Evolutionary conservation across 805 yeast species (phyloP), one percentile per base, ranked within the genome.

Genomic region (Ascoidea rubescens): DNA sequence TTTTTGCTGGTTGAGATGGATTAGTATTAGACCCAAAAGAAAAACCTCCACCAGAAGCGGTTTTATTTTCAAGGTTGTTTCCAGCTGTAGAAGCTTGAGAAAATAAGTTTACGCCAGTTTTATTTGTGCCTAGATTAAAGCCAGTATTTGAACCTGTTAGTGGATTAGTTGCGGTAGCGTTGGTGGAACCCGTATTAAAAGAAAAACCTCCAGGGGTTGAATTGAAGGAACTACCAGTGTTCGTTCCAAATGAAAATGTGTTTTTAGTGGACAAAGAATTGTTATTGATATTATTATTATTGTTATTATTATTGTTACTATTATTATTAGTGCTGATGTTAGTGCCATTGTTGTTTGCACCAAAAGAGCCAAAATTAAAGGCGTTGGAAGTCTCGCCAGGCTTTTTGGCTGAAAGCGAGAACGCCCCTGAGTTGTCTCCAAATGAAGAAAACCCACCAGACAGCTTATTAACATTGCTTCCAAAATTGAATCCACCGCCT

Each of bases 281-380:
- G n/a, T 17, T 46, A 33, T 45, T 33, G 16, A n/a, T 14, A 12
- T 48, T 37, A 16, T 45, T 28, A 33, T 48, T 32, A 46, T 51
- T 28, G 51, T 50, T 44, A 51, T 50, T 6, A 57, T 44, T 31
- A 52, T 55, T 44, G 70, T 71, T 51, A 67, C 62, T 4, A 65
- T 56, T 51, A 66, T 60, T 4, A 55, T 56, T 16, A 52, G 30
- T 8, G 52, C 33, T 17, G 56, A 44, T 31, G 53, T 54, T 21
- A 46, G 51, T 21, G 30, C 54, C 60, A 5, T 53, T 57, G 5
- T 58, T 33, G 31, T 56, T 56, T 10, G 59, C 56, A 5, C 61
- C 63, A 37, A 59, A 52, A 2, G 56, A 51, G 43, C 56, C 53
- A 21, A 48, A 49, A 10, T 48, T 6, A 7, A 54, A 16, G 4